Conservation (phyloP, 495 filamentous ascomycete species). For the Aspergillus bertholletiae region DNA sequence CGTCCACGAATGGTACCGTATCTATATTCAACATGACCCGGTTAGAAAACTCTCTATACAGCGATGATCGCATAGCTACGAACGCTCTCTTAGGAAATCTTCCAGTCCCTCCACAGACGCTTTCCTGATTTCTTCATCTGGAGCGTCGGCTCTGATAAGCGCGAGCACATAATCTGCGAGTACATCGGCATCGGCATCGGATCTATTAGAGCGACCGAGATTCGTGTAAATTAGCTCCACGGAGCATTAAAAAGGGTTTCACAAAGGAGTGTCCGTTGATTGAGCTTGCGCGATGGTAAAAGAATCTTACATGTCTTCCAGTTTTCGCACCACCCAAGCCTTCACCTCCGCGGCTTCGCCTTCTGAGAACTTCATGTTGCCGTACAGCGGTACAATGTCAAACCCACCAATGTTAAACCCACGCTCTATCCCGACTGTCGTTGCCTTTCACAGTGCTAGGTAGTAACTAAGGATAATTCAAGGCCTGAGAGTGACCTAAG, state of each 20-base stretch:
- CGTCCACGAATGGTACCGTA: slow-evolving; percentile 73
- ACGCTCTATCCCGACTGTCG: background rate
- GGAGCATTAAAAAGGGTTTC: background rate
- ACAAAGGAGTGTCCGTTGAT: background rate
- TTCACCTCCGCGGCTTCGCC: slow-evolving; percentile 72
- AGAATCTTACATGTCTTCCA: slow-evolving; percentile 80
- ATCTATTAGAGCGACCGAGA: slow-evolving; percentile 44
- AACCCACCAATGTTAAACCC: too few species aligned
- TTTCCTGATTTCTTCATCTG: slow-evolving; percentile 66
- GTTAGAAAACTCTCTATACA: background rate
- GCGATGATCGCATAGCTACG: slow-evolving; percentile 14
- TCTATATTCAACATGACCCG: slow-evolving; percentile 42
- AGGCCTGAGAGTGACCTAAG: too few species aligned
- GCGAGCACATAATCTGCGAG: slow-evolving; percentile 94
- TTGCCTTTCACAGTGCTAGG: background rate
- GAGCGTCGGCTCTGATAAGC: slow-evolving; percentile 77
- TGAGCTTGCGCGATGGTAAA: background rate
- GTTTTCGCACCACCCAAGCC: slow-evolving; percentile 82
- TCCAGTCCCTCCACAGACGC: slow-evolving; percentile 75
- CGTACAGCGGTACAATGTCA: background rate
- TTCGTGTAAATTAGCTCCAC: background rate
- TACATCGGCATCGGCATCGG: slow-evolving; percentile 92
- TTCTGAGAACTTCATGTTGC: slow-evolving; percentile 80
- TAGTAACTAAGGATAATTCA: background rate
- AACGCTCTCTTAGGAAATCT: slow-evolving; percentile 85